These are phyloP conservation scores for Claviceps quebecensis DNA, from an alignment of 2,329 filamentous ascomycete species.

Conservation along the genomic window DNA sequence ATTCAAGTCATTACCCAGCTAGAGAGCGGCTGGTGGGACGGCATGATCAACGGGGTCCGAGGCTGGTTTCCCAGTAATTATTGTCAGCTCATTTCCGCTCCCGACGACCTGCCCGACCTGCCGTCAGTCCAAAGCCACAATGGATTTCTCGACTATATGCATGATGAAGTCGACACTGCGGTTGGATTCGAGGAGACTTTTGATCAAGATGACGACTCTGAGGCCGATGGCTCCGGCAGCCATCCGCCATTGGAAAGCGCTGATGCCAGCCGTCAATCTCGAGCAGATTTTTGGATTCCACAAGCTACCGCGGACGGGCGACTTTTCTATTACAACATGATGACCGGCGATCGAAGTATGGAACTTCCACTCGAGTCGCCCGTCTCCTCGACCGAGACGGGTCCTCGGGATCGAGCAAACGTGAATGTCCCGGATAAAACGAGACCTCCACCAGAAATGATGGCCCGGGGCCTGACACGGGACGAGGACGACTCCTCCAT, in stretches of 20 bases:
- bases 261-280: constrained; percentile 52
- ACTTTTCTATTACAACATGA: constrained; percentile 95
- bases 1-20: constrained; percentile 98
- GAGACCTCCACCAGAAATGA: constrained; percentile 76
- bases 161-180: constrained; percentile 50
- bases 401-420: constrained; percentile 78
- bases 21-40: constrained; percentile 99
- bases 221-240: constrained; percentile 43
- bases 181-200: constrained; percentile 54
- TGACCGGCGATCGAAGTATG: constrained; percentile 89
- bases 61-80: constrained; percentile 99
- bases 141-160: constrained; percentile 36
- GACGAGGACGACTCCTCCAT: constrained; percentile 82
- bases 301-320: constrained; percentile 89
- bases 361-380: constrained; percentile 90
- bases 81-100: constrained; percentile 69
- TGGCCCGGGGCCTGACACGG: constrained; percentile 67
- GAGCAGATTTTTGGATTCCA: constrained; percentile 96
- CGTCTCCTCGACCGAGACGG: constrained; percentile 62
- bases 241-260: constrained; percentile 53
- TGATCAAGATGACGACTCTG: constrained; percentile 52
- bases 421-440: constrained; percentile 81
- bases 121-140: constrained; percentile 47
- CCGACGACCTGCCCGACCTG: constrained; percentile 64
- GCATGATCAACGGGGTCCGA: constrained; percentile 88